Evolutionary conservation across 2,329 filamentous ascomycete genomes (phyloP), one percentile per base, ranked within the genome.

Genomic region (Rutstroemia sp.): DNA sequence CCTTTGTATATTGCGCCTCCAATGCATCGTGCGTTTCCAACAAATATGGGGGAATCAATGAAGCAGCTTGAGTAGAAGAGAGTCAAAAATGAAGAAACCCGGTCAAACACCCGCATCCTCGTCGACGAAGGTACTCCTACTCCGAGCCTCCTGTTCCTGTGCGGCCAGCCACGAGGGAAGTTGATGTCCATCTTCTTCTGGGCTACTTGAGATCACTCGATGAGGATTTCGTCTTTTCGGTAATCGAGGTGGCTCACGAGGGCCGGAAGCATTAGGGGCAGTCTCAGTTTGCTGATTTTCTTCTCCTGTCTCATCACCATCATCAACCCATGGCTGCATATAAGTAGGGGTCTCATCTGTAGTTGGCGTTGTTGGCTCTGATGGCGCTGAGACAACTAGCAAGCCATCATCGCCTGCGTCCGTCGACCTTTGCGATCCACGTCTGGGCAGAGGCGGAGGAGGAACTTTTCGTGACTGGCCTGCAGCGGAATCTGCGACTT

Each of bases 351-450:
- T 21, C 42, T 72, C 69, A 19, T 76, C 77, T 7, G 65, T 69
- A 5, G 72, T 62, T 1, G 81, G 81, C 5, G 79, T 80, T 2
- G 73, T 72, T 2, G 81, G 80, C 58, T 81, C 78, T 4, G 83
- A 87, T 1, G 85, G 85, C 1, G 84, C 85, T 57, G 81, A 79
- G 12, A 88, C 83, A 16, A 89, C 79, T 4, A 88, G 73, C 42
- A 88, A 69, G 8, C 74, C 75, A 58, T 85, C 79, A 6, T 77
- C 76, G 6, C 70, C 70, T 34, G 42, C 25, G 19, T 61, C 58
- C 38, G 59, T 63, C 5, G 23, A 34, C 8, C 42, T 44, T 21
- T n/a, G 37, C 21, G 46, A 44, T 51, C 60, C 53, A 23, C 66
- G 58, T 48, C 63, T 64, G 4, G 83, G 81, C 19, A 83, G 66